Conservation (phyloP, 2,329 filamentous ascomycete genomes). For the Sporothrix mexicana region DNA sequence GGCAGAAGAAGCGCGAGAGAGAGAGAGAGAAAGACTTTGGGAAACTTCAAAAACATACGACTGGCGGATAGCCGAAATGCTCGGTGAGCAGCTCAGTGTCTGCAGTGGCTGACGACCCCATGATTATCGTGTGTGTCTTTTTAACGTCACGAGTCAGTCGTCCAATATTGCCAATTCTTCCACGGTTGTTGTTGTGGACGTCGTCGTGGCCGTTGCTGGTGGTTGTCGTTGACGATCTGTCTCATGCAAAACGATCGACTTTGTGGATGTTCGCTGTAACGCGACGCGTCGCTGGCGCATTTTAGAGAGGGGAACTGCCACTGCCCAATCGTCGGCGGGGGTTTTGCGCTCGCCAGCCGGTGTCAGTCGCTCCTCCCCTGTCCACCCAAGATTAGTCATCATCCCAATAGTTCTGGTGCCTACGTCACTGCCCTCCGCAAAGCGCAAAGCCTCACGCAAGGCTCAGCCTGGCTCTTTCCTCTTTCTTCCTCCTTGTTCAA, state of each 20-base stretch:
- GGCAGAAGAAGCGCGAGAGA: not conserved
- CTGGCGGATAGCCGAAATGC: constrained; percentile 92
- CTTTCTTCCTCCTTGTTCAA: not conserved
- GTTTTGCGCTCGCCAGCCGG: not conserved
- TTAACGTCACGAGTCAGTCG: not conserved
- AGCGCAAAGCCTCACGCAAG: not conserved
- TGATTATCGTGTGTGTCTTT: constrained; percentile 29
- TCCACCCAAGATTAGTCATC: constrained; percentile 9
- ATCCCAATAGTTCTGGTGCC: not conserved
- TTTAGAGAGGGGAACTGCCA: constrained; percentile 1
- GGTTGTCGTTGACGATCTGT: not conserved
- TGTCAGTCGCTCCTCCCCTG: not conserved
- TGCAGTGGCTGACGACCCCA: constrained; percentile 45
- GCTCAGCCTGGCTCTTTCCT: constrained; percentile 21
- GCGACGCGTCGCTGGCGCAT: constrained; percentile 21
- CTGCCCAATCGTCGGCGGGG: not conserved
- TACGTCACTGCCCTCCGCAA: constrained; percentile 13
- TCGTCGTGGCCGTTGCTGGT: not conserved
- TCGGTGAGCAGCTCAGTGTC: constrained; percentile 82
- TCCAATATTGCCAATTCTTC: too few relatives aligned
- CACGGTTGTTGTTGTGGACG: not conserved
- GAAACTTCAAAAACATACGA: constrained; percentile 62
- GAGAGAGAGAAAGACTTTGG: not conserved
- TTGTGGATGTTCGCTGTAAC: constrained; percentile 1
- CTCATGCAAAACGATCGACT: constrained; percentile 8